Conservation (phyloP, 208 protist genomes). For the Trypanosomatidae sp. region DNA sequence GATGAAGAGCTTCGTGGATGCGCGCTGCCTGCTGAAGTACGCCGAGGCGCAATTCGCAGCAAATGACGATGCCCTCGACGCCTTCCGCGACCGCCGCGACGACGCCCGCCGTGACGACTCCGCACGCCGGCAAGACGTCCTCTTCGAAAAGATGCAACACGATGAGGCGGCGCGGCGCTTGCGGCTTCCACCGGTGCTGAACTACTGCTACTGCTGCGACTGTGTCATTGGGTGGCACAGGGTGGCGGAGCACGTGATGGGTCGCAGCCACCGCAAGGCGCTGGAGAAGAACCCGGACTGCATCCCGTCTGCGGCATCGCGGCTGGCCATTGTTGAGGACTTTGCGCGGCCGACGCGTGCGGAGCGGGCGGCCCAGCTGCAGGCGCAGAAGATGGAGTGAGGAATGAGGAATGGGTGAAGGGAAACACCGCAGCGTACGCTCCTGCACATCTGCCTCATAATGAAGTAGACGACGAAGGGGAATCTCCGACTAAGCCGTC, state of each 20-base stretch:
- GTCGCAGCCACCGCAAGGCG: conserved; percentile 37
- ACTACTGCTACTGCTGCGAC: conserved; percentile 86
- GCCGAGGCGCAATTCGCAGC: conserved; percentile 46
- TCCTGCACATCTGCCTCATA: too few species aligned
- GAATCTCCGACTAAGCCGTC: too few species aligned
- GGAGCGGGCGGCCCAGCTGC: too few species aligned
- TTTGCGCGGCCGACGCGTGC: conserved; percentile 35
- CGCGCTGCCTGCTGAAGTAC: conserved; percentile 73
- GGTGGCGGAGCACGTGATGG: conserved; percentile 74
- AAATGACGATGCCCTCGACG: conserved; percentile 26
- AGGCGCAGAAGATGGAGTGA: too few species aligned
- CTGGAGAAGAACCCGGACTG: conserved; percentile 36
- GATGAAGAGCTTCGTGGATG: conserved; percentile 81
- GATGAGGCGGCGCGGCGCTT: conserved; percentile 29
- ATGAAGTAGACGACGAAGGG: too few species aligned
- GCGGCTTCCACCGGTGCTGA: conserved; percentile 67
- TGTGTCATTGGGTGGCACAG: conserved; percentile 68
- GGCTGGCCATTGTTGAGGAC: conserved; percentile 22
- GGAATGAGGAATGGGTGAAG: too few species aligned
- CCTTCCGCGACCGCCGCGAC: conserved; percentile 45
- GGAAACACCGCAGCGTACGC: too few species aligned
- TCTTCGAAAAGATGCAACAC: conserved; percentile 23
- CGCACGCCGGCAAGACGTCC: conserved; percentile 23
- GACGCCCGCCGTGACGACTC: conserved; percentile 33
- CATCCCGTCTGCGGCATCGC: conserved; percentile 34